Base-by-base conservation (phyloP, 345 rosid species). In the Isatis tinctoria region DNA sequence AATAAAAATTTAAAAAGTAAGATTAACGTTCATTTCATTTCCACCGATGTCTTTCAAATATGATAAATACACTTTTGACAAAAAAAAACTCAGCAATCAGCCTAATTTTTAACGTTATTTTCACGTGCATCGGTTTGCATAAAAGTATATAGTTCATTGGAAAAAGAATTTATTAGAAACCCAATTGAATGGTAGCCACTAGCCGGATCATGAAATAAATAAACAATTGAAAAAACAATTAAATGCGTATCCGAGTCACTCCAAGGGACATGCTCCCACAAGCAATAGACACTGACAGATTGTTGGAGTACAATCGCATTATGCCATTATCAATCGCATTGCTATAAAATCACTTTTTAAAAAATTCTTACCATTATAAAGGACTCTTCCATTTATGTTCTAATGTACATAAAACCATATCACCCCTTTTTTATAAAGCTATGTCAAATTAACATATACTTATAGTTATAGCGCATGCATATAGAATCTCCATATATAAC, bases 251-350 rank as follows among this genome's bases (percentile, higher is more conserved):
- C 79, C 70, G 75, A 76, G 79, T 76, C 79, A 76, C 70, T 63
- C 79, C 75, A 76, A 76, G 79, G 66, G 75, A 76, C 75, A 76
- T 76, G 79, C 79, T 76, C 79, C 79, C 66, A 69, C 79, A 76
- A 63, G 53, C 71, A 63, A 63, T 43, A 39, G 79, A 76, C 79
- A 76, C n/a, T 70, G 79, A 69, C 75, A 63, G 60, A 63, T 76
- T 63, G 75, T 70, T 63, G 66, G 71, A 76, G 66, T 76, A 54
- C 58, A 70, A 54, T 76, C 75, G 70, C 79, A 76, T 69, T n/a
- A n/a, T n/a, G n/a, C n/a, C n/a, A n/a, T n/a, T n/a, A n/a, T n/a
- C n/a, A n/a, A n/a, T n/a, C n/a, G n/a, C n/a, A n/a, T n/a, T n/a
- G n/a, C n/a, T n/a, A n/a, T n/a, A n/a, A n/a, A n/a, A n/a, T n/a